These are phyloP conservation scores for Dendrobium huoshanense DNA, from an alignment of 106 monocot genomes.

Conservation along the genomic window DNA sequence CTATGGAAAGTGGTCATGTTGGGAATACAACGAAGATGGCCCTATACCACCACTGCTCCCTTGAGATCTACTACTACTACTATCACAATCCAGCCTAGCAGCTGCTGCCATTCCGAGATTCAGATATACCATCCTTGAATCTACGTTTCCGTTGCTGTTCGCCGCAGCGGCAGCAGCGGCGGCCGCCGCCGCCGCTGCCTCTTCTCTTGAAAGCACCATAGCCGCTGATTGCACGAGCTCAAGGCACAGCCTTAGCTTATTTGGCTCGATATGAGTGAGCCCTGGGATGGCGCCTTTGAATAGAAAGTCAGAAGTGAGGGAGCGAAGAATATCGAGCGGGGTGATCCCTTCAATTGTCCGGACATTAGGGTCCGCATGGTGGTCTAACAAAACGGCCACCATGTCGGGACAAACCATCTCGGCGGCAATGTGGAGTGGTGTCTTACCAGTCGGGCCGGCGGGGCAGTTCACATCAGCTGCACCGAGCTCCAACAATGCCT, in stretches of 20 bases:
- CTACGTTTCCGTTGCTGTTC: slow-evolving; percentile 74
- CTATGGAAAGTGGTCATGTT: slow-evolving; percentile 15
- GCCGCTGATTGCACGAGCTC: slow-evolving; percentile 95
- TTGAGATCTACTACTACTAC: slow-evolving; percentile 8
- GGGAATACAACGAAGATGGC: slow-evolving; percentile 15
- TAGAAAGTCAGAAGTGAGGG: slow-evolving; percentile 94
- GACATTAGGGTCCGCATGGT: slow-evolving; percentile 93
- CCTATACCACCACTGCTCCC: slow-evolving; percentile 3
- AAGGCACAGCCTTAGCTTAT: slow-evolving; percentile 95
- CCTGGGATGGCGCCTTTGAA: slow-evolving; percentile 95
- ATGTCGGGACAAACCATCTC: slow-evolving; percentile 98
- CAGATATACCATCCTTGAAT: slow-evolving; percentile 82
- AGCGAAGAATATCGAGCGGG: slow-evolving; percentile 83
- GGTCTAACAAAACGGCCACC: slow-evolving; percentile 93
- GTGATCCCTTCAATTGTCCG: slow-evolving; percentile 88
- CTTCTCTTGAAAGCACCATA: slow-evolving; percentile 77
- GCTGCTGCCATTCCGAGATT: slow-evolving; percentile 76
- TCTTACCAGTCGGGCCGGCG: slow-evolving; percentile 72
- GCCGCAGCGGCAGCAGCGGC: slow-evolving; percentile 40
- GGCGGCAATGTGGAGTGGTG: slow-evolving; percentile 79
- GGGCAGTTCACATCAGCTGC: slow-evolving; percentile 91
- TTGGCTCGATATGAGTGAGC: slow-evolving; percentile 88
- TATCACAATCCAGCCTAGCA: slow-evolving; percentile 41
- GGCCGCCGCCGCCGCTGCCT: slow-evolving; percentile 48
- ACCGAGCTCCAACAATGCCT: slow-evolving; percentile 87